Evolutionary conservation across 2,329 filamentous ascomycete species (phyloP), one percentile per base, ranked within the genome.

Genomic region (Apiospora malaysiana): DNA sequence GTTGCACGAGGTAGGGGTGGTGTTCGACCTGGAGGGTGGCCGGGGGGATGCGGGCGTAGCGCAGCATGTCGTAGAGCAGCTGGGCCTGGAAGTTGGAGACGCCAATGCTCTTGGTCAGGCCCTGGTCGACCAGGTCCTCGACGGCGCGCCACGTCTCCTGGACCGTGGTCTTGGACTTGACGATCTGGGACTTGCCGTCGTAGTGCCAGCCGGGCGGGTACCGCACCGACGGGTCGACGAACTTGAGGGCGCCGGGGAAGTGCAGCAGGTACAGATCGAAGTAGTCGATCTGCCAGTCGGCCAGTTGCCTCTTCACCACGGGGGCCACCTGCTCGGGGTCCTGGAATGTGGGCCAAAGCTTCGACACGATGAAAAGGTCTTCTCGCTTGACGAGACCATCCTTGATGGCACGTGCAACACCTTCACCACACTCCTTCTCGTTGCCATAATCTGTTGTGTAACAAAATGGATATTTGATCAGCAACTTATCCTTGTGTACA

Each of bases 321-420:
- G 91, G 90, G 83, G 92, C 90, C 73, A 95, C 93, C 76, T 88
- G 88, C 76, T 95, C 91, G 76, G 87, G 87, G 78, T 95, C 92
- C 86, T 97, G 94, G 89, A 94, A 97, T 75, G 91, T 91, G 85
- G 95, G 94, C 94, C 94, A 97, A 71, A 97, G 91, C 87, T 97
- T 97, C 83, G 92, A 94, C 74, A 95, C 93, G 79, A 97, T 91
- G 89, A 97, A 97, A 80, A 97, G 92, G 32, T 97, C 94, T 82
- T 93, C 90, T 72, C 93, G 92, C 86, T 91, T 94, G 76, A 95
- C 93, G 71, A 95, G 82, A 59, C 93, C 92, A 12, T 96, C 93
- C 79, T 92, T 88, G 83, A 96, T 94, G 78, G 93, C 93, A 76
- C 92, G 92, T 72, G 91, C 89, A 66, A 95, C 87, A 77, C 93